These are phyloP conservation scores for Udeniomyces megalosporus DNA, from an alignment of 768 basidiomycete species.

Conservation along the genomic window DNA sequence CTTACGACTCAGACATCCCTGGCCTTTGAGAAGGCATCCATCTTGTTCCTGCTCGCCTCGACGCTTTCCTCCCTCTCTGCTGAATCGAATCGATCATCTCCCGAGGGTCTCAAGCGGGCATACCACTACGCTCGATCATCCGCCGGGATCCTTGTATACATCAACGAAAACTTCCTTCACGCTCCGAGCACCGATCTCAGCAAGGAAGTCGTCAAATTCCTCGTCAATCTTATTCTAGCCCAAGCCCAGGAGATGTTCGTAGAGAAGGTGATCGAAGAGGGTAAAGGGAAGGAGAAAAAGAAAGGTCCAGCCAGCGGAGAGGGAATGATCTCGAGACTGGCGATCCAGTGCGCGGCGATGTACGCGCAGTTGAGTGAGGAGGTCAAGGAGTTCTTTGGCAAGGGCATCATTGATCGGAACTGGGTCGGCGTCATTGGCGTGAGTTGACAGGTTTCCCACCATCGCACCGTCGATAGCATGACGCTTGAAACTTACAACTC, in stretches of 20 bases:
- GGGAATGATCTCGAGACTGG: constrained; percentile 61
- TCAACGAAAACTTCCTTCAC: constrained; percentile 98
- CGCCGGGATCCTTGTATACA: constrained; percentile 93
- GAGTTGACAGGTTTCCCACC: constrained; percentile 18
- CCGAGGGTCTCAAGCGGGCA: constrained; percentile 80
- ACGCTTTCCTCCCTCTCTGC: constrained; percentile 80
- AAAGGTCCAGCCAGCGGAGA: constrained; percentile 5
- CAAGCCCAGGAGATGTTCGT: constrained; percentile 94
- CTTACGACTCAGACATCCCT: constrained; percentile 87
- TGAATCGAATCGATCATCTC: constrained; percentile 67
- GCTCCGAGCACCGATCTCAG: constrained; percentile 90
- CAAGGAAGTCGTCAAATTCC: constrained; percentile 83
- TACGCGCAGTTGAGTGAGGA: constrained; percentile 75
- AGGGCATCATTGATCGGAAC: constrained; percentile 84
- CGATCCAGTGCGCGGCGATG: constrained; percentile 60
- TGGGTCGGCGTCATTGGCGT: constrained; percentile 82
- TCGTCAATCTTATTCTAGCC: constrained; percentile 70
- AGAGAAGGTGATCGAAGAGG: constrained; percentile 86
- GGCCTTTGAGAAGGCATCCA: constrained; percentile 93
- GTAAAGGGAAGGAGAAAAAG: constrained; percentile 41
- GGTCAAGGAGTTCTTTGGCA: constrained; percentile 90
- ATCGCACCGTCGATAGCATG: no score
- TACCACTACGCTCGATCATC: constrained; percentile 81
- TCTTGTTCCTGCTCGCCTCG: constrained; percentile 87
- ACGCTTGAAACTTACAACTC: neutral